Base-by-base conservation (phyloP, 2,329 filamentous ascomycete genomes). In the Cyphellophora attinorum region DNA sequence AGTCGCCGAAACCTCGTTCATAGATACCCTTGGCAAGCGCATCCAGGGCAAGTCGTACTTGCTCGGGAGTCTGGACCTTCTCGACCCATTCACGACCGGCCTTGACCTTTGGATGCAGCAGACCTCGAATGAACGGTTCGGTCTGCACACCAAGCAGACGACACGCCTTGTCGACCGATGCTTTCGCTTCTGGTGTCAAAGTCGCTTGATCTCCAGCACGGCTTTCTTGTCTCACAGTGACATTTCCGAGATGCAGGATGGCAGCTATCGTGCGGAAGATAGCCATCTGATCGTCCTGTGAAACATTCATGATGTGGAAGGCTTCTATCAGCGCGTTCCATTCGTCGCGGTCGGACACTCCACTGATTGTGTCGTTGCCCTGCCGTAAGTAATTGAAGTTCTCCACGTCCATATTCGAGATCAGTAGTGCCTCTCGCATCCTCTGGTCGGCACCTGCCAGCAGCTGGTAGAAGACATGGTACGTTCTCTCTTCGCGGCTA, bases 41-140 rank as follows among this genome's bases (percentile, higher is more conserved):
- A 59, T 96, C 86, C 29, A 98, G 74, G 3, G 84, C 75, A 6
- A 95, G 76, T 15, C 85, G 81, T 29, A 95, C 93, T 56, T 98
- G 91, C 46, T 98, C 93, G 0, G 91, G 89, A 1, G 89, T 96
- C 56, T 98, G 91, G 2, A 93, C 88, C 57, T 96, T 98, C 55
- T 96, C 88, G 2, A 98, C 91, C 91, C 89, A 96, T 62, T 98
- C 91, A 34, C 88, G 77, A 13, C 91, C 91, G 27, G 91, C 91
- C 60, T 94, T 95, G 27, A 98, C 93, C 38, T 78, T 84, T 6
- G 91, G 91, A 53, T 96, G 91, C 8, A 98, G 68, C 4, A 98
- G 65, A 0, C 85, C 88, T 54, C 86, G 84, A 8, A 93, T 68
- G 46, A 98, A 98, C 2, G 82, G 76, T 25, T 95, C 88, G 0